Base-by-base conservation (phyloP, 352 stramenopile species). In the Phytophthora aleatoria region DNA sequence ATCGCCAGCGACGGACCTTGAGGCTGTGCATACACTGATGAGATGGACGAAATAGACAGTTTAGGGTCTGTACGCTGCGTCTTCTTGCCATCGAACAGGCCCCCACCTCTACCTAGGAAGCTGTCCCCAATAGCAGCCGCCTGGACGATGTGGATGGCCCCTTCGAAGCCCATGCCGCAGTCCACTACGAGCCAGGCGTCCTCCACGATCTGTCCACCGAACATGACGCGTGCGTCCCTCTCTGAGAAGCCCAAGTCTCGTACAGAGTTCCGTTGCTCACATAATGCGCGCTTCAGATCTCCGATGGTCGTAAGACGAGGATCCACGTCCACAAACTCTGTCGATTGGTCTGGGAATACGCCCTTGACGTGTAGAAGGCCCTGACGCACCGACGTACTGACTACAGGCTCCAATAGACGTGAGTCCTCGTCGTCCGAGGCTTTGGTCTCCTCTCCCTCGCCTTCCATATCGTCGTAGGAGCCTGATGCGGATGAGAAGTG, bases 181-280 rank as follows among this genome's bases (percentile, higher is more conserved):
- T 95, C 87, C n/a, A 94, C 60, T 0, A 92, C 76, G 41, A 91
- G 71, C 85, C 83, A 92, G 58, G 90, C 85, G 55, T 92, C 80
- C 38, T 93, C 77, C 30, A 92, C 82, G 11, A 90, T 42, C 33
- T 92, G 81, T 0, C 80, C 78, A 50, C 87, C 83, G 39, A 95
- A 90, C 81, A 92, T 89, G 58, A 95, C 72, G 26, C 81, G 69
- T 3, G 83, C 85, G 11, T 91, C 71, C 3, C 30, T 59, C 1
- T 79, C 61, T 2, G 66, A 50, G 13, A 94, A 75, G 6, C 77
- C 74, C 8, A 93, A 65, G 20, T 79, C 81, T 16, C 54, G 74
- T 20, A 36, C 56, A 3, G 73, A 63, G 20, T 84, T 62, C 44
- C 87, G 77, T 48, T 87, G 83, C 13, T 70, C 74, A 44, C 85